Base-by-base conservation (phyloP, 164 flowering plant species). In the Magnolia kwangsiensis region DNA sequence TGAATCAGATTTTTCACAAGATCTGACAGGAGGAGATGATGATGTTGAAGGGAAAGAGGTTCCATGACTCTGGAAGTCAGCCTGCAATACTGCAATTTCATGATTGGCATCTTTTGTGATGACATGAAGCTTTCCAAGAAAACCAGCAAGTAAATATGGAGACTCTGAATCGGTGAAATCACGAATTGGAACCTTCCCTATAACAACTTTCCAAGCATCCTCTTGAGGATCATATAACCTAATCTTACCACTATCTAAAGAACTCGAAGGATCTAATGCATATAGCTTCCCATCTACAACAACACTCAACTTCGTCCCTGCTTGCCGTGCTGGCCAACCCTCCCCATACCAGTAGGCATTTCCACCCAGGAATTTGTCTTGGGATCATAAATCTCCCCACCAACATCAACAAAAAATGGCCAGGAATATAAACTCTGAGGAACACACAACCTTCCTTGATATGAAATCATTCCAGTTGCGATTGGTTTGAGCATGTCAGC, bases 241-340 rank as follows among this genome's bases (percentile, higher is more conserved):
- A 71, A 95, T 91, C 81, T 85, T 90, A 45, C 89, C 91, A 84
- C 86, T 87, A 71, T 95, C 93, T 51, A 85, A 74, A 61, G 95
- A 86, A 77, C 89, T 90, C 8, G 97, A 91, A 51, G 93, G 96
- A 83, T 94, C 98, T 74, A 94, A 78, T 8, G 95, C 93, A 87
- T 92, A 95, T 72, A 95, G 72, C 31, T 92, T 93, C 16, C 87
- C 93, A 51, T 91, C 92, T 10, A 95, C 92, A 18, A 89, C 88
- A 24, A 86, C 94, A 80, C 98, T 91, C 79, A 92, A 80, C 77
- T 95, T 95, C 1, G 97, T 90, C n/a, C 93, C 95, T 9, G 98
- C 98, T 72, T 95, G 97, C 85, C 84, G 86, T 14, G 96, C 98
- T 64, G 98, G 98, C 98, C 98, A 95, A 73, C 97, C 97, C 78